These are phyloP conservation scores for Globisporangium orthogonon DNA, from an alignment of 352 stramenopile species.

Conservation along the genomic window DNA sequence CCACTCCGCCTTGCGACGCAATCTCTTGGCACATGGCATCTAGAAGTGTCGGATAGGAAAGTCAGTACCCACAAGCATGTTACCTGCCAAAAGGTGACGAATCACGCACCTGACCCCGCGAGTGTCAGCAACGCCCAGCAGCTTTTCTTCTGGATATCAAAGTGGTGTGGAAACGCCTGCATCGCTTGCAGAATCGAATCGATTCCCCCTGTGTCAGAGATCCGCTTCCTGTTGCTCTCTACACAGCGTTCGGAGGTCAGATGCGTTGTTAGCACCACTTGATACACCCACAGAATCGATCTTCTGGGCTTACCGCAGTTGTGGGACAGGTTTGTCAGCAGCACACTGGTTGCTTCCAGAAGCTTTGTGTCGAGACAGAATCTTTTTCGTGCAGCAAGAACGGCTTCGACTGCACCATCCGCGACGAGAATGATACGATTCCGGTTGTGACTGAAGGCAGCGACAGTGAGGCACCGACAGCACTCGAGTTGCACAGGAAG, in stretches of 20 bases:
- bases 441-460: conserved; percentile 63
- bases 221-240: conserved; percentile 83
- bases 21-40: conserved; percentile 67
- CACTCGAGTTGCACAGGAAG: conserved; percentile 71
- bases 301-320: conserved; percentile 52
- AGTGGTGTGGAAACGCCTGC: conserved; percentile 73
- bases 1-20: conserved; percentile 46
- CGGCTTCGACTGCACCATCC: conserved; percentile 47
- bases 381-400: conserved; percentile 58
- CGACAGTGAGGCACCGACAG: conserved; percentile 70
- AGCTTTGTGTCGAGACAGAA: conserved; percentile 51
- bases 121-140: conserved; percentile 85
- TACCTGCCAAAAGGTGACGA: background rate
- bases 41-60: conserved; percentile 5
- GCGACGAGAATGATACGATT: conserved; percentile 73
- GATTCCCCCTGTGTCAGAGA: conserved; percentile 62
- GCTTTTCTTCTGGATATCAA: conserved; percentile 64
- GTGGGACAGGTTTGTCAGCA: conserved; percentile 85
- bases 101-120: conserved; percentile 48
- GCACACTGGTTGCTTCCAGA: conserved; percentile 64
- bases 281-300: background rate
- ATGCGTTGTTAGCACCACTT: background rate
- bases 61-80: background rate
- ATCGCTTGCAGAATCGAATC: conserved; percentile 81
- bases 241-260: conserved; percentile 12